These are phyloP conservation scores for Pneumocystis jirovecii DNA, from an alignment of 1,139 yeast genomes.

Conservation along the genomic window DNA sequence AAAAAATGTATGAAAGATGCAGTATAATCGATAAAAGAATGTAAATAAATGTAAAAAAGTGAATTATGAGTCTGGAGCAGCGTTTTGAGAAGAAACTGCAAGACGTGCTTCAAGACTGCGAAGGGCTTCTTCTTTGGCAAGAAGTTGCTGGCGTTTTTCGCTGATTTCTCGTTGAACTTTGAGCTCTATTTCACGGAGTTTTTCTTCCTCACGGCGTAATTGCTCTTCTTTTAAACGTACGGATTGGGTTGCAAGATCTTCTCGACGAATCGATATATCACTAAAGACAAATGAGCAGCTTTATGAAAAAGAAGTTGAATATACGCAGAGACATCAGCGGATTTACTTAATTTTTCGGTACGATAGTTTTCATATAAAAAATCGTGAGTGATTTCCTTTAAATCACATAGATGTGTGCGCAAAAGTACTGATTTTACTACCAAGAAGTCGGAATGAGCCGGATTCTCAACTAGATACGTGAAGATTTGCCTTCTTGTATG, in stretches of 20 bases:
- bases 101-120: slow-evolving; percentile 66
- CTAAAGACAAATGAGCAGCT: background rate
- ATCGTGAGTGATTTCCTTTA: slow-evolving; percentile 87
- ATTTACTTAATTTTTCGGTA: slow-evolving; percentile 59
- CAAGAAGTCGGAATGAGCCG: slow-evolving; percentile 71
- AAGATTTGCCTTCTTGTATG: background rate
- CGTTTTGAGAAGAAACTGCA: background rate
- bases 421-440: slow-evolving; percentile 66
- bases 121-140: slow-evolving; percentile 79
- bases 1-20: background rate
- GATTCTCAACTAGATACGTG: slow-evolving; percentile 45
- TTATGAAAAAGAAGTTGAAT: background rate
- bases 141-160: slow-evolving; percentile 66
- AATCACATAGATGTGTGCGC: slow-evolving; percentile 72
- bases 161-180: slow-evolving; percentile 82
- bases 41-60: background rate
- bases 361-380: slow-evolving; percentile 83
- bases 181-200: slow-evolving; percentile 33
- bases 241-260: slow-evolving; percentile 29
- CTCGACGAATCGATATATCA: slow-evolving; percentile 18
- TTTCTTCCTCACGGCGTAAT: slow-evolving; percentile 29
- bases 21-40: background rate
- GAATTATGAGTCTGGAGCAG: background rate
- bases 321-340: slow-evolving; percentile 13
- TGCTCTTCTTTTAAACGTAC: slow-evolving; percentile 30